These are phyloP conservation scores for Aspergillus ochraceoroseus DNA, from an alignment of 2,329 filamentous ascomycete genomes.

Conservation along the genomic window DNA sequence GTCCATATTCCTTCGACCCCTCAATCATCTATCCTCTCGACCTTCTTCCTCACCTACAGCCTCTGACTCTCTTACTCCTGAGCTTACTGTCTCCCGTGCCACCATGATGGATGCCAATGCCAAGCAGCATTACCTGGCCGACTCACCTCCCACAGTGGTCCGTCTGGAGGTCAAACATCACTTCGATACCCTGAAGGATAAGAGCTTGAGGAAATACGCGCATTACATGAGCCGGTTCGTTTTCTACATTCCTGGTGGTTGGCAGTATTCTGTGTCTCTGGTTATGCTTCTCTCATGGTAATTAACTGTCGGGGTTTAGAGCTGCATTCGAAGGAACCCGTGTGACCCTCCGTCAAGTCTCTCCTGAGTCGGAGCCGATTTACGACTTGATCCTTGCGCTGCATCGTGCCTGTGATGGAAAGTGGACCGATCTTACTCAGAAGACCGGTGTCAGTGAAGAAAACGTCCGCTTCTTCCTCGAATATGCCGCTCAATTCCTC, in stretches of 20 bases:
- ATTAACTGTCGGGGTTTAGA: constrained; percentile 43
- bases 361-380: constrained; percentile 73
- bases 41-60: constrained; percentile 20
- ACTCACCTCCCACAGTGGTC: constrained; percentile 83
- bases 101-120: constrained; percentile 39
- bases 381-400: constrained; percentile 75
- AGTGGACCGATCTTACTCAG: constrained; percentile 64
- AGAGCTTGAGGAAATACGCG: constrained; percentile 77
- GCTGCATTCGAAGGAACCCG: constrained; percentile 72
- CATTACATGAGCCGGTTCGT: constrained; percentile 74
- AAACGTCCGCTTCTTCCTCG: constrained; percentile 63
- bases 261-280: too few relatives aligned
- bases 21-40: constrained; percentile 16
- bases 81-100: constrained; percentile 10
- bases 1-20: constrained; percentile 13
- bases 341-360: constrained; percentile 74
- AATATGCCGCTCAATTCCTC: constrained; percentile 73
- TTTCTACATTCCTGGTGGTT: constrained; percentile 27
- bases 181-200: constrained; percentile 61
- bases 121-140: constrained; percentile 72
- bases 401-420: constrained; percentile 60
- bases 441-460: constrained; percentile 61
- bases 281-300: background rate
- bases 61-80: constrained; percentile 15
- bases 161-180: constrained; percentile 86